These are phyloP conservation scores for Auxenochlorella protothecoides DNA, from an alignment of 139 green algal genomes.

Conservation along the genomic window DNA sequence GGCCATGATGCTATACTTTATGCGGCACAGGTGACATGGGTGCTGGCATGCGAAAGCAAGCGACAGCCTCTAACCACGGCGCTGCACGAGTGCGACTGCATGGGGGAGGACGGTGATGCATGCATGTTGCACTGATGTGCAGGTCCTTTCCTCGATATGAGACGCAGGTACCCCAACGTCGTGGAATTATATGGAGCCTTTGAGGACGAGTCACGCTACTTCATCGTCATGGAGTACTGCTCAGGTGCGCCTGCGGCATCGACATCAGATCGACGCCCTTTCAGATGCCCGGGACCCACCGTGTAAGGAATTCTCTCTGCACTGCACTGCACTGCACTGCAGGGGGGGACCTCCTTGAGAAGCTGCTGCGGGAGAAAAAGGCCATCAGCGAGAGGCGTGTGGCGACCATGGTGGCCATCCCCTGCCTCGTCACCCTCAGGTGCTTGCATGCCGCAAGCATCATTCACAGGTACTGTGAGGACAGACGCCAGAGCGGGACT, in stretches of 20 bases:
- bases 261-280: too few relatives aligned
- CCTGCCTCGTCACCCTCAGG: conserved; percentile 37
- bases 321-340: not conserved
- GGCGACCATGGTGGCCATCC: conserved; percentile 29
- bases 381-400: conserved; percentile 47
- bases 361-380: conserved; percentile 41
- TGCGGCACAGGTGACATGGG: conserved; percentile 3
- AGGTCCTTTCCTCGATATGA: not conserved
- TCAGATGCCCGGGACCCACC: too few relatives aligned
- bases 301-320: too few relatives aligned
- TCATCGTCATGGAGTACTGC: conserved; percentile 69
- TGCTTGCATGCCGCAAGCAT: conserved; percentile 45
- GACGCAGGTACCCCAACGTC: conserved; percentile 39
- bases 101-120: too few relatives aligned
- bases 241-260: not conserved
- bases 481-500: not conserved
- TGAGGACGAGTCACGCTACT: conserved; percentile 46
- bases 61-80: not conserved
- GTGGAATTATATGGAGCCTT: conserved; percentile 46
- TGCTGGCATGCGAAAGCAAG: not conserved
- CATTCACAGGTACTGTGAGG: conserved; percentile 41
- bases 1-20: conserved; percentile 59
- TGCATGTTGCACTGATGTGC: not conserved
- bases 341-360: conserved; percentile 54
- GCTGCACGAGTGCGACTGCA: not conserved